These are phyloP conservation scores for Kuraishia capsulata DNA, from an alignment of 805 yeast species.

Conservation along the genomic window DNA sequence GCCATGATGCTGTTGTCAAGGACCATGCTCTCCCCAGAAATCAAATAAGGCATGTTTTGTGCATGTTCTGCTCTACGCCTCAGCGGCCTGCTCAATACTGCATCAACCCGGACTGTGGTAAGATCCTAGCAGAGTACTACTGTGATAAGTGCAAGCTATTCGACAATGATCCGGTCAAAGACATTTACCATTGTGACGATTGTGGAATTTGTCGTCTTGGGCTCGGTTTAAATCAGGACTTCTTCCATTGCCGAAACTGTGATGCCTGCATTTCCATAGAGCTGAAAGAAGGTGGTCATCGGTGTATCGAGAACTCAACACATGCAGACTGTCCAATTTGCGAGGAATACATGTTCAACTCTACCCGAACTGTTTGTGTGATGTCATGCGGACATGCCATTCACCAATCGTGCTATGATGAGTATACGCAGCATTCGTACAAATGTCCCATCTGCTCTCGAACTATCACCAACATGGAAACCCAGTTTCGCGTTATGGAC, in stretches of 20 bases:
- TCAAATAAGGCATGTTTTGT: conserved; percentile 59
- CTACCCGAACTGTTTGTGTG: conserved; percentile 75
- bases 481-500: conserved; percentile 80
- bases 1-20: conserved; percentile 60
- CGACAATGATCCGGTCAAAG: conserved; percentile 70
- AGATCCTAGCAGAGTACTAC: conserved; percentile 63
- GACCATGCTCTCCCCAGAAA: conserved; percentile 52
- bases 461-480: conserved; percentile 79
- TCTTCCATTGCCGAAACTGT: conserved; percentile 85
- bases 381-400: conserved; percentile 95
- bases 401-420: conserved; percentile 77
- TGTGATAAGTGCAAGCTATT: conserved; percentile 74
- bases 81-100: conserved; percentile 71
- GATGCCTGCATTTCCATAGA: conserved; percentile 82
- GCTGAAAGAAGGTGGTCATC: conserved; percentile 57
- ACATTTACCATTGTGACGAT: conserved; percentile 84
- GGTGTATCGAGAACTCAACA: conserved; percentile 79
- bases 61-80: conserved; percentile 72
- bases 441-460: conserved; percentile 88
- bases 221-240: conserved; percentile 78
- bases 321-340: conserved; percentile 92
- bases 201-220: conserved; percentile 94
- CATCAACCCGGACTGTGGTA: conserved; percentile 42
- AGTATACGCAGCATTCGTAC: conserved; percentile 73
- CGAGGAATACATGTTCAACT: conserved; percentile 81